These are phyloP conservation scores for Pythium phragmiticola DNA, from an alignment of 352 stramenopile genomes.

Conservation along the genomic window DNA sequence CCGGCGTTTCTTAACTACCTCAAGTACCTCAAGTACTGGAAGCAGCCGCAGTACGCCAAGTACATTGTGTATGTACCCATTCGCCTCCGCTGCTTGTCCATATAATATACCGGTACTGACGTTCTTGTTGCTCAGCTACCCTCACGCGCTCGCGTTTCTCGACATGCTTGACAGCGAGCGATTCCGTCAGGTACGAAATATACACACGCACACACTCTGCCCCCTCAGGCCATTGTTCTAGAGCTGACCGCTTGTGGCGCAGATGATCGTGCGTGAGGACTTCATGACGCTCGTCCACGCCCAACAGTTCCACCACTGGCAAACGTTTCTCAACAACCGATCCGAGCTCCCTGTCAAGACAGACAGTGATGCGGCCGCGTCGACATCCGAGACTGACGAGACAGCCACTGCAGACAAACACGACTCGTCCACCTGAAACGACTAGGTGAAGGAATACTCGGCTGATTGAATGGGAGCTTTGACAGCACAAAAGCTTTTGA, in stretches of 20 bases:
- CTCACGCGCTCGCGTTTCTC: conserved; percentile 85
- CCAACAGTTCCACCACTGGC: conserved; percentile 90
- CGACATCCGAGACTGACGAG: background rate
- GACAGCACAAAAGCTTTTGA: background rate
- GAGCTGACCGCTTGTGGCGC: background rate
- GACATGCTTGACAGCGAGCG: conserved; percentile 87
- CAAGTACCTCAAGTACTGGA: conserved; percentile 93
- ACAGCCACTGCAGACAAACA: background rate
- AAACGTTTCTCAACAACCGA: conserved; percentile 85
- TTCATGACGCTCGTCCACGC: conserved; percentile 87
- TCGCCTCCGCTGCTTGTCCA: background rate
- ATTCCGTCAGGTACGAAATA: conserved; percentile 62
- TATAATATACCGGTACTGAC: background rate
- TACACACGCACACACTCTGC: background rate
- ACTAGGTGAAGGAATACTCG: background rate
- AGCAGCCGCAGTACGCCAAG: conserved; percentile 89
- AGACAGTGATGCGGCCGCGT: background rate
- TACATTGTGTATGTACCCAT: conserved; percentile 68
- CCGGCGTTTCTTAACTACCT: conserved; percentile 89
- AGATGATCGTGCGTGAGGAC: conserved; percentile 86
- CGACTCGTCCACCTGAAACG: background rate
- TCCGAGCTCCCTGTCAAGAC: conserved; percentile 39
- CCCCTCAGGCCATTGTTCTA: background rate
- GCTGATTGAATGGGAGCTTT: background rate
- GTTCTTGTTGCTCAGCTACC: conserved; percentile 46